These are phyloP conservation scores for Rubia occidens DNA, from an alignment of 305 asterid species.

Conservation along the genomic window DNA sequence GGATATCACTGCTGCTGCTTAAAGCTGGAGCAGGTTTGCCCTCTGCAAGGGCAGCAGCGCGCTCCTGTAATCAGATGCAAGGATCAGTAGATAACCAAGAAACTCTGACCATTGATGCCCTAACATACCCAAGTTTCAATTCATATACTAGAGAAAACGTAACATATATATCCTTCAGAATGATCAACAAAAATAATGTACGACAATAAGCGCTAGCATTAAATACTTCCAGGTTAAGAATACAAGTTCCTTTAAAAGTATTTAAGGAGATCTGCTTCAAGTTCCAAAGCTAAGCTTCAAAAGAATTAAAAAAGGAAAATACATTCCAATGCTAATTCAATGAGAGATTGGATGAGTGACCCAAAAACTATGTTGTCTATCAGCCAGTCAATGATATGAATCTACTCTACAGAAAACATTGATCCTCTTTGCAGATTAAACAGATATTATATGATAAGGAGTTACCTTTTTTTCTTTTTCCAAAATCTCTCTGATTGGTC, in stretches of 20 bases:
- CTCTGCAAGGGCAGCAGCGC: constrained; percentile 47
- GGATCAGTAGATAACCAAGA: neutral
- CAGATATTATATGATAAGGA: constrained; percentile 2
- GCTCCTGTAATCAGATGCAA: constrained; percentile 39
- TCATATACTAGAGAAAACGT: no score
- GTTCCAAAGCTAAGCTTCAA: neutral
- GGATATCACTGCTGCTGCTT: constrained; percentile 49
- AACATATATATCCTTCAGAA: neutral
- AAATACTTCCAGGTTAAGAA: neutral
- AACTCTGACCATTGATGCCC: neutral
- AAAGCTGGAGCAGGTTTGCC: constrained; percentile 47
- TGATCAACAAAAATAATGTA: neutral
- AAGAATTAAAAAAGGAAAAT: neutral
- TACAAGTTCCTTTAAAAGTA: neutral
- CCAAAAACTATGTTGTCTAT: neutral
- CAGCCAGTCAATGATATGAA: constrained; percentile 3
- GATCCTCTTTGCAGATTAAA: neutral
- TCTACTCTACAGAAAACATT: neutral
- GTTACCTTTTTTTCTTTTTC: constrained; percentile 41
- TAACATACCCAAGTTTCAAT: neutral
- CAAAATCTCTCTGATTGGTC: constrained; percentile 43
- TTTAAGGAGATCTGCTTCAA: neutral
- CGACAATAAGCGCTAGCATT: neutral
- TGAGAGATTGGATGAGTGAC: neutral
- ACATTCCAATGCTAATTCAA: neutral